Conservation (phyloP, 1,139 yeast genomes). For the Debaryomyces sp. region DNA sequence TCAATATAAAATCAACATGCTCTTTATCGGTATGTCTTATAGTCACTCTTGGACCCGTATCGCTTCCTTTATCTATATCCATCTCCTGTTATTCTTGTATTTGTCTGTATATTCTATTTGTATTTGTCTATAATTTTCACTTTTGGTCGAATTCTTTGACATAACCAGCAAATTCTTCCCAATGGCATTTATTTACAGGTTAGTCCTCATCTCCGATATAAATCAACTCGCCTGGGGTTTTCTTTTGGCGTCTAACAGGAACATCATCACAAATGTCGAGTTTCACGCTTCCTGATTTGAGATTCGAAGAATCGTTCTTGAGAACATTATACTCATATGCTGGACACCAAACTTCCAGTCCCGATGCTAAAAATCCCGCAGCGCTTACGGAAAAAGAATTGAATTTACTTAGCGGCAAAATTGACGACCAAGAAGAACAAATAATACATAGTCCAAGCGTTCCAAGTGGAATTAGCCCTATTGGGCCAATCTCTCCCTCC, state of each 20-base stretch:
- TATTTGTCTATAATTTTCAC: conserved; percentile 5
- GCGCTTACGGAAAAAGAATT: conserved; percentile 28
- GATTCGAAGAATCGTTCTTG: conserved; percentile 65
- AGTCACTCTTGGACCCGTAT: conserved; percentile 72
- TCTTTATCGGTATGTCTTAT: conserved; percentile 85
- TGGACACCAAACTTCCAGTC: conserved; percentile 10
- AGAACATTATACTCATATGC: conserved; percentile 47
- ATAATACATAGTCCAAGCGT: conserved; percentile 13
- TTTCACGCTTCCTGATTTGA: conserved; percentile 59
- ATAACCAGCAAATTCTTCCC: conserved; percentile 3
- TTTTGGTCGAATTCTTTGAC: not conserved
- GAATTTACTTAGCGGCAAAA: conserved; percentile 20
- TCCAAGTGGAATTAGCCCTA: conserved; percentile 20
- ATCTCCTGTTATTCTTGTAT: conserved; percentile 18
- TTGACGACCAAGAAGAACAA: conserved; percentile 27
- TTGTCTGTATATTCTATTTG: not conserved
- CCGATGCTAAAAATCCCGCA: conserved; percentile 12
- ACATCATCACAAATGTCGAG: conserved; percentile 11
- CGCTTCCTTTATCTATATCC: conserved; percentile 42
- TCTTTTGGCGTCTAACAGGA: not conserved
- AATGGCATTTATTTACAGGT: not conserved
- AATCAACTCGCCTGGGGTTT: not conserved
- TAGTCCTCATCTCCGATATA: not conserved
- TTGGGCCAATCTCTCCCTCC: conserved; percentile 45
- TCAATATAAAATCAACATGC: conserved; percentile 85